Conservation (phyloP, 2,329 filamentous ascomycete genomes). For the Penicillium sp. region DNA sequence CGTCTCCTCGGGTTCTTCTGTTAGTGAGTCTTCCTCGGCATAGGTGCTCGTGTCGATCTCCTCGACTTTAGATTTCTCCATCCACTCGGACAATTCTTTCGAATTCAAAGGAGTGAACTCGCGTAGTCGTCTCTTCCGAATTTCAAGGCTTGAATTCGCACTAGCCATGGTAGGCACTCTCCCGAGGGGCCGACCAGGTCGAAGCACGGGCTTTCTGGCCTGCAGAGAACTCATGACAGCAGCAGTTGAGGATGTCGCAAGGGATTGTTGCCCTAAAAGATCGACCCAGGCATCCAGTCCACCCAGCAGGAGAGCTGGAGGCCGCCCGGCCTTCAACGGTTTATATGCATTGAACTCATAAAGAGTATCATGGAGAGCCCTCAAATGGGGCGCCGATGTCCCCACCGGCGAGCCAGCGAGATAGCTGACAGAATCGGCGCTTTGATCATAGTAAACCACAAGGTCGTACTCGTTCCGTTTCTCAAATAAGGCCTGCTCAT, state of each 20-base stretch:
- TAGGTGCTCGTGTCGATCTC: slow-evolving; percentile 51
- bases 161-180: slow-evolving; percentile 54
- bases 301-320: slow-evolving; percentile 75
- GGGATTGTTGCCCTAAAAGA: slow-evolving; percentile 69
- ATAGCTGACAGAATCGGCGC: slow-evolving; percentile 60
- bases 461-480: slow-evolving; percentile 75
- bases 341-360: slow-evolving; percentile 80
- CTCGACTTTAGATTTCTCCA: slow-evolving; percentile 71
- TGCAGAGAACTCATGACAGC: slow-evolving; percentile 49
- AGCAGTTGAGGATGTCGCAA: slow-evolving; percentile 58
- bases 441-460: slow-evolving; percentile 86
- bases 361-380: slow-evolving; percentile 74
- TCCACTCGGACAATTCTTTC: slow-evolving; percentile 79
- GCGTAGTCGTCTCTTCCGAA: slow-evolving; percentile 57
- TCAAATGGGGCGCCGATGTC: slow-evolving; percentile 58
- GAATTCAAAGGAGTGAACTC: slow-evolving; percentile 71
- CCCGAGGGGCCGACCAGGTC: slow-evolving; percentile 51
- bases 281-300: slow-evolving; percentile 86
- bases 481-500: slow-evolving; percentile 72
- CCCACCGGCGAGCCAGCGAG: slow-evolving; percentile 48
- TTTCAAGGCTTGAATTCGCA: slow-evolving; percentile 52
- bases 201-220: slow-evolving; percentile 36
- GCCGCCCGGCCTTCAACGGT: slow-evolving; percentile 62
- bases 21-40: slow-evolving; percentile 38
- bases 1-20: slow-evolving; percentile 45